phyloP scores from a whole-genome alignment of 805 yeast genomes.

The Monosporozyma yasuniensis region DNA sequence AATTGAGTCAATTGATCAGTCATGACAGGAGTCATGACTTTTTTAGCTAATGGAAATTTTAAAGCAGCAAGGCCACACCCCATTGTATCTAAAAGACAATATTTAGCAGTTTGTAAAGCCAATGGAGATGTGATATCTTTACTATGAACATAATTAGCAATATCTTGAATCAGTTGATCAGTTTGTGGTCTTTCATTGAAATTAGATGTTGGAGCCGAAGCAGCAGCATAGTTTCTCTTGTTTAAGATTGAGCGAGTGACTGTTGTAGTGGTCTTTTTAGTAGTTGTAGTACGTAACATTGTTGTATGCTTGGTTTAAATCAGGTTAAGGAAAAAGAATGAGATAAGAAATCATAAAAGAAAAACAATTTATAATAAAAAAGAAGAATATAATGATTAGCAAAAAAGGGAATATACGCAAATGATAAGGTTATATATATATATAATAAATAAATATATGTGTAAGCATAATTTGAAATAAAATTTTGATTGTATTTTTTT shows the following conservation, averaged over 20 bases:
- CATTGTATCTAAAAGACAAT: constrained; percentile 47
- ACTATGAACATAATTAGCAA: constrained; percentile 43
- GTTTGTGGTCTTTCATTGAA: constrained; percentile 42
- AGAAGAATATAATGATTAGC: not conserved
- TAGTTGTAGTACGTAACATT: not conserved
- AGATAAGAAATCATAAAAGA: too few relatives aligned
- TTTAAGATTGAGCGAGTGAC: not conserved
- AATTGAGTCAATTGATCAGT: constrained; percentile 40
- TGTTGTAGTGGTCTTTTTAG: not conserved
- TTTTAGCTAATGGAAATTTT: constrained; percentile 41
- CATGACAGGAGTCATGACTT: constrained; percentile 42
- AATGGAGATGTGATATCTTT: constrained; percentile 37
- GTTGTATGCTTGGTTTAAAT: not conserved
- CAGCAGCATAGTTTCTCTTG: not conserved
- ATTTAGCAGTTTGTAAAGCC: constrained; percentile 46
- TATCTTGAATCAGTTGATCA: constrained; percentile 41
- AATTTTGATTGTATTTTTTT: too few relatives aligned
- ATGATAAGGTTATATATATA: not conserved
- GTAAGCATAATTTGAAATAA: not conserved
- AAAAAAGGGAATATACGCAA: not conserved
- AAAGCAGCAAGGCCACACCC: constrained; percentile 56
- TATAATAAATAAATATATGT: not conserved
- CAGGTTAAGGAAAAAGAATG: not conserved
- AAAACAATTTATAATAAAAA: not conserved
- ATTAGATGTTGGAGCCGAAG: not conserved